Evolutionary conservation across 2,329 filamentous ascomycete genomes (phyloP).

Genomic region (Fusarium ambrosium): DNA sequence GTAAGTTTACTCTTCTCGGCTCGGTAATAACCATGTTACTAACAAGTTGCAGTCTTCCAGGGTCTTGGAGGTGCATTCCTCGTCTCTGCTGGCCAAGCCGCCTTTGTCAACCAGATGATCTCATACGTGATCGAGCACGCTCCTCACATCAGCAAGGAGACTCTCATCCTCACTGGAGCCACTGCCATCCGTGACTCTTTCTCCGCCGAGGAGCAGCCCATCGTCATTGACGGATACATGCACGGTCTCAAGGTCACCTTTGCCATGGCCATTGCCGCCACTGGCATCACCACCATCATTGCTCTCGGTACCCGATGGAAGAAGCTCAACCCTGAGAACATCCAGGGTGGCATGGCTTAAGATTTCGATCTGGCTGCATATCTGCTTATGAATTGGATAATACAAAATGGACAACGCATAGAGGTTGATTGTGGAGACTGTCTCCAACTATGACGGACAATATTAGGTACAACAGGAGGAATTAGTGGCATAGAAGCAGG

Average conservation of each 20-base stretch:
- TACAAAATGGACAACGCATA: not conserved
- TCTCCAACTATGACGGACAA: conserved; percentile 4
- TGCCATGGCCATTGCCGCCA: conserved; percentile 67
- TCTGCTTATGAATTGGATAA: not conserved
- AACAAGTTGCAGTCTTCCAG: conserved; percentile 57
- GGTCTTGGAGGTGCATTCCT: conserved; percentile 65
- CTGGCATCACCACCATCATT: conserved; percentile 55
- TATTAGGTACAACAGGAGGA: not conserved
- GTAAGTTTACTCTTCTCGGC: conserved; percentile 43
- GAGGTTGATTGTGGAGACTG: not conserved
- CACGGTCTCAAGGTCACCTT: conserved; percentile 73
- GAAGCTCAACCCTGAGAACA: conserved; percentile 51
- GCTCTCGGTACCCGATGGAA: conserved; percentile 55
- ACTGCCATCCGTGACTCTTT: conserved; percentile 70
- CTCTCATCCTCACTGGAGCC: conserved; percentile 60
- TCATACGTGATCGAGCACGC: conserved; percentile 50
- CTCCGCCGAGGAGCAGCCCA: conserved; percentile 59
- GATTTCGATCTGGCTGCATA: not conserved
- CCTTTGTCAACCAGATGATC: conserved; percentile 62
- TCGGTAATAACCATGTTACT: conserved; percentile 7
- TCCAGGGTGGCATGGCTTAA: conserved; percentile 50
- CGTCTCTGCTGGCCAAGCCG: conserved; percentile 62
- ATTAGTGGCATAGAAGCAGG: conserved; percentile 22
- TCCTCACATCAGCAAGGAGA: conserved; percentile 53
- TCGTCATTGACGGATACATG: conserved; percentile 73